Evolutionary conservation across 805 yeast genomes (phyloP).

Genomic region (Yamadazyma nakazawae): DNA sequence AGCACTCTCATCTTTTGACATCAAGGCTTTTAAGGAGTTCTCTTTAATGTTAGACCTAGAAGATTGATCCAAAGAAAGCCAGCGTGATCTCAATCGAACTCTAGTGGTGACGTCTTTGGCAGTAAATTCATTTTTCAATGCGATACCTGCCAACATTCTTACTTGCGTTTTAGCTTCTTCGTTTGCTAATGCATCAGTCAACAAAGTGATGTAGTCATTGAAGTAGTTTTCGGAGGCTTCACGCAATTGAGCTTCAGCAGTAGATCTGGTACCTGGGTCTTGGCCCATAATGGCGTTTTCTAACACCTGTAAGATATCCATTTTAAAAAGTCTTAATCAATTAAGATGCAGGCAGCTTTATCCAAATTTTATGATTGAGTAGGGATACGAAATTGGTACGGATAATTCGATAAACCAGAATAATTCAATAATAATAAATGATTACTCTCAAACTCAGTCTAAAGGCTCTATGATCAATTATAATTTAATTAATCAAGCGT

Average conservation of each 20-base stretch:
- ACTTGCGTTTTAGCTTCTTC: slow-evolving; percentile 69
- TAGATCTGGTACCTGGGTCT: slow-evolving; percentile 62
- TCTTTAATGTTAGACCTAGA: slow-evolving; percentile 65
- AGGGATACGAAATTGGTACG: background rate
- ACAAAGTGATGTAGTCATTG: slow-evolving; percentile 64
- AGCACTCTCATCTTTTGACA: slow-evolving; percentile 69
- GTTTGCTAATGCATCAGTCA: slow-evolving; percentile 70
- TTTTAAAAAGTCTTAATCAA: background rate
- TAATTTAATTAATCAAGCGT: background rate
- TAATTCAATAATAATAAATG: too few species aligned
- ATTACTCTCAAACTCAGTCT: background rate
- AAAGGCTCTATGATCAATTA: background rate
- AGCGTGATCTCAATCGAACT: slow-evolving; percentile 61
- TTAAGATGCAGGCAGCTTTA: background rate
- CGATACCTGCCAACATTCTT: slow-evolving; percentile 86
- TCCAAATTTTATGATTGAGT: background rate
- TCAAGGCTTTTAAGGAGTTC: slow-evolving; percentile 54
- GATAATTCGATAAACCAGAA: background rate
- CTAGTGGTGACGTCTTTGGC: slow-evolving; percentile 71
- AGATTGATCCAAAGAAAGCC: slow-evolving; percentile 60
- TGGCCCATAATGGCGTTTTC: slow-evolving; percentile 76
- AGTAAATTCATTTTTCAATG: slow-evolving; percentile 81
- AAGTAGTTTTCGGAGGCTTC: slow-evolving; percentile 73
- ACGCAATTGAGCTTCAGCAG: slow-evolving; percentile 75
- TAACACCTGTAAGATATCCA: slow-evolving; percentile 61